Conservation (phyloP, 257 asterid genomes). For the Catharanthus roseus region DNA sequence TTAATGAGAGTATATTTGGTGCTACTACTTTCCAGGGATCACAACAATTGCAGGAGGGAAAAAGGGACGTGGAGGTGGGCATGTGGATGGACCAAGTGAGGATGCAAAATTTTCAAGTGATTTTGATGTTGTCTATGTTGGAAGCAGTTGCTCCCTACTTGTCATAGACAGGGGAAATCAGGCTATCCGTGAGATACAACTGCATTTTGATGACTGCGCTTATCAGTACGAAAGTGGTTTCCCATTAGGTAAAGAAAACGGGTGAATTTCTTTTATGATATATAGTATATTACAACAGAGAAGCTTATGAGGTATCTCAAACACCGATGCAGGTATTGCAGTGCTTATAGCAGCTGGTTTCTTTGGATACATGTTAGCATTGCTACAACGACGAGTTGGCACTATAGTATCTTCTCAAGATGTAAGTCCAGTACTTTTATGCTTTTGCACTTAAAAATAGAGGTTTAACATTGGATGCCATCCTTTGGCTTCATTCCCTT, state of each 20-base stretch:
- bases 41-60: slow-evolving; percentile 99
- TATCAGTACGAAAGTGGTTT: slow-evolving; percentile 94
- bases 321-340: slow-evolving; percentile 55
- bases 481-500: neutral
- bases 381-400: slow-evolving; percentile 72
- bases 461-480: neutral
- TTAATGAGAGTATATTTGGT: neutral
- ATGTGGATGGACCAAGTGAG: slow-evolving; percentile 94
- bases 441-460: neutral
- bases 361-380: slow-evolving; percentile 89
- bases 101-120: slow-evolving; percentile 93
- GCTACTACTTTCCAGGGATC: slow-evolving; percentile 43
- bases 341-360: slow-evolving; percentile 87
- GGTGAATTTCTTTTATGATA: neutral
- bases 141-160: slow-evolving; percentile 97
- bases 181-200: slow-evolving; percentile 93
- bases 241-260: slow-evolving; percentile 60
- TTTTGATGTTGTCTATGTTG: slow-evolving; percentile 86
- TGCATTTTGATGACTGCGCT: slow-evolving; percentile 92
- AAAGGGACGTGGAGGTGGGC: slow-evolving; percentile 79
- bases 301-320: slow-evolving; percentile 8
- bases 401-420: slow-evolving; percentile 53
- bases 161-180: slow-evolving; percentile 91
- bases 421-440: slow-evolving; percentile 39
- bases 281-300: neutral